A percentile compares a stretch with the other conserved stretches of the same genome.
Conservation (phyloP, 148 eudicot genomes). For the Vaccinium corymbosum region DNA sequence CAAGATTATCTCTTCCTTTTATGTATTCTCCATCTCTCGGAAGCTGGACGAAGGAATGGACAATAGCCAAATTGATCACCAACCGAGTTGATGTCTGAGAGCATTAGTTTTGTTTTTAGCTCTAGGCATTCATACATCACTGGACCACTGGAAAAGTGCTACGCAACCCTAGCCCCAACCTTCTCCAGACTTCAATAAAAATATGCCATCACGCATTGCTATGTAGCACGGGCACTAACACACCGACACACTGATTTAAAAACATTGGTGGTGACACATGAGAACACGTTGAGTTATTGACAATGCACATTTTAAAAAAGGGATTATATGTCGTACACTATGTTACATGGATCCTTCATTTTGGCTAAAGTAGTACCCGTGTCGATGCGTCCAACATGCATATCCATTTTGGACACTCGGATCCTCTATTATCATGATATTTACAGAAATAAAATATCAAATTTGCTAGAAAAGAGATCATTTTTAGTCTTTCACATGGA, state of each 20-base stretch:
- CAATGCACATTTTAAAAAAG: background rate
- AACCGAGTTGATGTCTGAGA: background rate
- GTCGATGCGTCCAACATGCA: too few relatives aligned
- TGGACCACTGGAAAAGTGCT: background rate
- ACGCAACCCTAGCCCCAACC: background rate
- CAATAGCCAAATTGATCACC: background rate
- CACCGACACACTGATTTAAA: background rate
- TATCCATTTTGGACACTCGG: too few relatives aligned
- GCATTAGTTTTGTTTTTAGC: background rate
- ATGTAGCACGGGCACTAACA: background rate
- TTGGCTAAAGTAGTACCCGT: too few relatives aligned
- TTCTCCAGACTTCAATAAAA: background rate
- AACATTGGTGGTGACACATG: background rate
- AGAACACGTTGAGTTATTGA: background rate
- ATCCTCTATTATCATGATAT: too few relatives aligned
- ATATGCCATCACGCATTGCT: background rate
- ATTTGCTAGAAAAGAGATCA: too few relatives aligned
- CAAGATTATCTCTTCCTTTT: background rate
- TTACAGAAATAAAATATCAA: too few relatives aligned
- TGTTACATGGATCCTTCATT: too few relatives aligned
- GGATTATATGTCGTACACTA: too few relatives aligned
- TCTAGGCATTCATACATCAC: background rate
- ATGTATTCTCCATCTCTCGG: background rate
- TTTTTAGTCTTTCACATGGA: too few relatives aligned
- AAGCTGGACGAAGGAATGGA: background rate